Evolutionary conservation across 768 basidiomycete genomes (phyloP), one percentile per base, ranked within the genome.

Genomic region (Leccinum ochraceum): DNA sequence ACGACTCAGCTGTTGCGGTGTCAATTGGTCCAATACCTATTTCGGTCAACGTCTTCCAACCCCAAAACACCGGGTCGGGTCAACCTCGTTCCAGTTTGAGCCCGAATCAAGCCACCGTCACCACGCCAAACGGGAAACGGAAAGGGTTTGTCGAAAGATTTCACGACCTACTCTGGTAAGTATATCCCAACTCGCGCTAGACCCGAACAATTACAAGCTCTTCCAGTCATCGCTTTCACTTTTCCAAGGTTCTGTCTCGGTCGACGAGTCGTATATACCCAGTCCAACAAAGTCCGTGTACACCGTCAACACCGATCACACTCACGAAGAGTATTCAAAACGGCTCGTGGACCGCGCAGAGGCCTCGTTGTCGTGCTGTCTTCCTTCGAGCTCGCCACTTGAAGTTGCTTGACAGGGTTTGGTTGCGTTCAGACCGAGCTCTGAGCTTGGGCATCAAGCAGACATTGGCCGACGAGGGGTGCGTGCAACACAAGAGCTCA

Each of bases 361-460:
- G 66, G 81, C 83, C 10, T 83, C 86, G 3, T 72, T 92, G 51
- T 89, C 91, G 3, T 83, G 79, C 37, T 86, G 83, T 16, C 71
- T 86, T 28, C 85, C 85, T 8, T 71, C 77, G 2, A 73, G 77
- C 20, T 84, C 82, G 6, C 75, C 85, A 24, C 72, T 82, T 26
- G 76, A 77, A 16, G 70, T 68, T 46, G 71, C 69, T 10, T 56
- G 68, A 30, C 74, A 73, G 28, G 63, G 66, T 14, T 71, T 70
- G 8, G 71, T 72, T n/a, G 54, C 75, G 9, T 59, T 79, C 58
- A 85, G 90, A 53, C 84, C 91, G 8, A 91, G 87, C 71, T 93
- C 92, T 28, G 91, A 92, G 71, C 78, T 92, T 44, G 92, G 92
- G 6, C 87, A 93, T 68, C 92, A 94, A 72, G 68, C 86, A 48